Evolutionary conservation across 2,329 filamentous ascomycete species (phyloP), one percentile per base, ranked within the genome.

Genomic region (Periconia digitata): DNA sequence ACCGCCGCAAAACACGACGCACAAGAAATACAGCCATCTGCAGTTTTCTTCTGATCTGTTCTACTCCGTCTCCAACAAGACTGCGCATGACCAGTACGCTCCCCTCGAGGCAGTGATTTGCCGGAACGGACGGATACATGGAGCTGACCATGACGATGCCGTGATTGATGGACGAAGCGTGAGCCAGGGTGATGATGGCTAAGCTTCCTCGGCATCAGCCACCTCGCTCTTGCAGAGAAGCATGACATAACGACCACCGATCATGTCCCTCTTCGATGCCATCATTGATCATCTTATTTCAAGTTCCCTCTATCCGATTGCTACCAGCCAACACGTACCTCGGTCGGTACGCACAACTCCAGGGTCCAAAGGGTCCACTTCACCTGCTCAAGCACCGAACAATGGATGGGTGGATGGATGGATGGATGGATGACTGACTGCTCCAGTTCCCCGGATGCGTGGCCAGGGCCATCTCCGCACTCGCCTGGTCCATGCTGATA

Each of bases 181-280:
- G 44, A 47, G 36, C 36, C 43, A 40, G 43, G 47, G 43, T 21
- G 38, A 22, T 40, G 38, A 34, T 24, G 37, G 46, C 39, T 52
- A 55, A 51, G 53, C 48, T 46, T 50, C 44, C 48, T 50, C 35
- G 48, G 44, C 48, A 36, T 39, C 39, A 50, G 40, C 43, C 44
- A 43, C 15, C 23, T 16, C 29, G 12, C 22, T 21, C 8, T 20
- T 23, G 10, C 20, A 6, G 20, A 21, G 36, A 44, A 45, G 38
- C 44, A 40, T 50, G 48, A 47, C 48, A 47, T 43, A 29, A 46
- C 48, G 43, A 38, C 40, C 21, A 39, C 17, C 27, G 18, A 36
- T 40, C 22, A 40, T 21, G 18, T 36, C 40, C 32, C 18, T 38
- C 17, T 17, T 40, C 20, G 37, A 17, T 21, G 15, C 17, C 29